Evolutionary conservation across 2,329 filamentous ascomycete species (phyloP).

Genomic region (Sporothrix luriei): DNA sequence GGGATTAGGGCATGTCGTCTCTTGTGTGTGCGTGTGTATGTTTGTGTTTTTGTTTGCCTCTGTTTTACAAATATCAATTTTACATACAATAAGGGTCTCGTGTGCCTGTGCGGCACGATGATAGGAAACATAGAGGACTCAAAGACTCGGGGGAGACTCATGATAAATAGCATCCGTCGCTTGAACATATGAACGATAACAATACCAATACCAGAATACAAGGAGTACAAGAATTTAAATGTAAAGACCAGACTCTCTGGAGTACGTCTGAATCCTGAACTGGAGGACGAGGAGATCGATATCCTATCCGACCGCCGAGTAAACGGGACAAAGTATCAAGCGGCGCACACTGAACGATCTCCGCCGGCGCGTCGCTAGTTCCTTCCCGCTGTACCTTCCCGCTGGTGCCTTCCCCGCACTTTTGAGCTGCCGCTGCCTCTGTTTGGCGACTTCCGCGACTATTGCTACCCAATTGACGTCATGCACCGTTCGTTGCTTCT

Average conservation of each 20-base stretch:
- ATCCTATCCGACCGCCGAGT: slow-evolving; percentile 9
- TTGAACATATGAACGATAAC: slow-evolving; percentile 21
- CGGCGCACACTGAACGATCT: neutral
- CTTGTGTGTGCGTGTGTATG: neutral
- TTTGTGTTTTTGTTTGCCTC: neutral
- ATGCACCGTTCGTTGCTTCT: neutral
- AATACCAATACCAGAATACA: neutral
- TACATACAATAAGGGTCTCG: neutral
- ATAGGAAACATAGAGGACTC: neutral
- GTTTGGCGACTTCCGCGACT: neutral
- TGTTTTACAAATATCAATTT: neutral
- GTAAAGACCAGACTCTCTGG: too few relatives aligned
- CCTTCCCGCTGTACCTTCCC: too few relatives aligned
- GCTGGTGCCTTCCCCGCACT: slow-evolving; percentile 6
- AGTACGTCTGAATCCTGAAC: too few relatives aligned
- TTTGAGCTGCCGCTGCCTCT: neutral
- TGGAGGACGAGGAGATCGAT: too few relatives aligned
- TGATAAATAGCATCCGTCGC: slow-evolving; percentile 18
- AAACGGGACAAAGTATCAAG: neutral
- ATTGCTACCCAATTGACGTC: neutral
- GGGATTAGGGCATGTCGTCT: neutral
- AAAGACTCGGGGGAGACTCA: neutral
- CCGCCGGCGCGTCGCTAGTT: too few relatives aligned
- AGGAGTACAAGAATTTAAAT: too few relatives aligned
- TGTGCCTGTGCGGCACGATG: slow-evolving; percentile 5